Percentiles rank a stretch among this genome's conserved stretches.
Evolutionary conservation across 495 filamentous ascomycete genomes (phyloP).

Genomic region (Aspergillus sclerotiicarbonarius): DNA sequence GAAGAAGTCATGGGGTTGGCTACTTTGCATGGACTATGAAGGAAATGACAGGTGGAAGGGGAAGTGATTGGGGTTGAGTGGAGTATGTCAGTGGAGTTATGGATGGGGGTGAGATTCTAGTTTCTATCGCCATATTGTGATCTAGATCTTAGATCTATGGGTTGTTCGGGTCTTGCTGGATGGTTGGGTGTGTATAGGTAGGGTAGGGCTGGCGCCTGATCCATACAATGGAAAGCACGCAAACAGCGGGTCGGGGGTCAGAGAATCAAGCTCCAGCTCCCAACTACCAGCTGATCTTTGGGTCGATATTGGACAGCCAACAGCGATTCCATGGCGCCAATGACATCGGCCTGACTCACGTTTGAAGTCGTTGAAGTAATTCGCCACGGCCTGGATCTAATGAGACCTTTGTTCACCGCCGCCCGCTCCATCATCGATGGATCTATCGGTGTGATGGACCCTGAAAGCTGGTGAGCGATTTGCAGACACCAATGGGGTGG

Average conservation of each 20-base stretch:
- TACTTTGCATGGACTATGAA: too few species aligned
- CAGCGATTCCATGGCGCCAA: not conserved
- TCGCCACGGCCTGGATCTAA: slow-evolving; percentile 1
- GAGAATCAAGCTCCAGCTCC: not conserved
- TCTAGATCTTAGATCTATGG: too few species aligned
- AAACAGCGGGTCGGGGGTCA: too few species aligned
- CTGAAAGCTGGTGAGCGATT: not conserved
- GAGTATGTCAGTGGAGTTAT: not conserved
- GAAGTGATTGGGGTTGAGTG: too few species aligned
- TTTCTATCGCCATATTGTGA: too few species aligned
- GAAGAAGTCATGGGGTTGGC: not conserved
- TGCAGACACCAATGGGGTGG: not conserved
- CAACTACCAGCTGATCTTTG: not conserved
- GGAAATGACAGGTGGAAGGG: too few species aligned
- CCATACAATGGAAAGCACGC: too few species aligned
- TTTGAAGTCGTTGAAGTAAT: slow-evolving; percentile 8
- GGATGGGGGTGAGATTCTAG: not conserved
- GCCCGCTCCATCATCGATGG: not conserved
- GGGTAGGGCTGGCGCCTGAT: too few species aligned
- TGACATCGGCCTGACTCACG: slow-evolving; percentile 5
- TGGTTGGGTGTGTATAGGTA: too few species aligned
- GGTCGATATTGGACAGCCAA: too few species aligned
- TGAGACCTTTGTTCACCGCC: not conserved
- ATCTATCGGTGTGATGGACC: too few species aligned
- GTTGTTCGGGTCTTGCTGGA: too few species aligned